phyloP scores from a whole-genome alignment of 1,139 yeast genomes.

The Suhomyces bokatorum region DNA sequence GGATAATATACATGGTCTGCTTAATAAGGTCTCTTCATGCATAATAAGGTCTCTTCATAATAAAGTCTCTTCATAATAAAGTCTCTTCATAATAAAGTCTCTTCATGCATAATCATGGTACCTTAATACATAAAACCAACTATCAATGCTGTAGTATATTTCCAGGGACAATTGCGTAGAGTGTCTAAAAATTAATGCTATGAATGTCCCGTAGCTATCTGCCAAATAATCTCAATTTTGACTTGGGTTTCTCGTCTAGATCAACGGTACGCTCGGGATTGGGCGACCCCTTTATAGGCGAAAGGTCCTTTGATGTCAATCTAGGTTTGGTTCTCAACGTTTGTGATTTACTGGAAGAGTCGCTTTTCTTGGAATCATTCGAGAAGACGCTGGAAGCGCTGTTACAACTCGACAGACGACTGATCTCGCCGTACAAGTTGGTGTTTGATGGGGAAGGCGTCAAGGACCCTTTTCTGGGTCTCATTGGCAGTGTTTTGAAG shows the following conservation, averaged over 20 bases:
- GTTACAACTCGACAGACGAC: conserved; percentile 14
- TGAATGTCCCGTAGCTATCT: neutral
- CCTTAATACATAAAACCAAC: too few relatives aligned
- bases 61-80: too few relatives aligned
- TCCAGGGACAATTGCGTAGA: neutral
- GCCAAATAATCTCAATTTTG: conserved; percentile 15
- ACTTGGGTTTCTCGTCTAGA: conserved; percentile 15
- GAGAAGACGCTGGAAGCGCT: conserved; percentile 14
- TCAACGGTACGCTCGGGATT: conserved; percentile 13
- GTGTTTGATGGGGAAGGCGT: conserved; percentile 13
- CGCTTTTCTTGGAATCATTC: conserved; percentile 13
- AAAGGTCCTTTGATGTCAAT: conserved; percentile 10
- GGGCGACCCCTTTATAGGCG: conserved; percentile 19
- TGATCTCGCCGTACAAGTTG: conserved; percentile 10
- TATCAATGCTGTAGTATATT: too few relatives aligned
- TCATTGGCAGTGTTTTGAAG: neutral
- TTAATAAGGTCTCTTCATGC: too few relatives aligned
- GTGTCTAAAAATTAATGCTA: neutral
- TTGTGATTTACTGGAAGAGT: neutral
- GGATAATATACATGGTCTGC: too few relatives aligned
- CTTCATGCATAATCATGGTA: too few relatives aligned
- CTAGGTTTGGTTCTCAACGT: conserved; percentile 4
- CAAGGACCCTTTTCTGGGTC: conserved; percentile 6
- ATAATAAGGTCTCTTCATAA: too few relatives aligned
- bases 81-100: too few relatives aligned